Conservation (phyloP, 495 filamentous ascomycete genomes). For the Trichodelitschia bisporula region DNA sequence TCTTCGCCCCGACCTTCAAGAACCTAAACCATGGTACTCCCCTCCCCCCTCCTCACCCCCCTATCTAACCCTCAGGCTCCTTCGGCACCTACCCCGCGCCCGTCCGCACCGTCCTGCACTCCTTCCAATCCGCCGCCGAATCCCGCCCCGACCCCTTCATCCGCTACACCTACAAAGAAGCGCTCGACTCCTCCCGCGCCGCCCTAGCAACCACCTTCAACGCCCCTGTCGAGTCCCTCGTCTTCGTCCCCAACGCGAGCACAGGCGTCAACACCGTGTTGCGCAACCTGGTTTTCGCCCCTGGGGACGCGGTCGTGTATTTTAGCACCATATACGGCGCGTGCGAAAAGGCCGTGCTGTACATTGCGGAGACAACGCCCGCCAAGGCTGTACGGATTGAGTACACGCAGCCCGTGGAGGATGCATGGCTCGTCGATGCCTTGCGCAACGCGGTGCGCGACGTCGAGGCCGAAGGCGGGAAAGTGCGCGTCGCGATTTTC, state of each 20-base stretch:
- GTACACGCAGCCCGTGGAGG: slow-evolving; percentile 31
- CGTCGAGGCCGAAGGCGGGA: slow-evolving; percentile 6
- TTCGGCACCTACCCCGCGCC: slow-evolving; percentile 48
- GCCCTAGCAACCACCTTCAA: slow-evolving; percentile 39
- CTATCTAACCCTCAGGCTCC: slow-evolving; percentile 26
- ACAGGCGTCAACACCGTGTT: slow-evolving; percentile 60
- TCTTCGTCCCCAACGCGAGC: slow-evolving; percentile 65
- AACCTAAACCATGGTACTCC: slow-evolving; percentile 63
- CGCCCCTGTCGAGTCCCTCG: slow-evolving; percentile 33
- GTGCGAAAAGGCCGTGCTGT: slow-evolving; percentile 44
- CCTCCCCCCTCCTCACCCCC: not conserved
- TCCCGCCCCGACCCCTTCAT: slow-evolving; percentile 46
- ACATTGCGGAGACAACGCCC: slow-evolving; percentile 33
- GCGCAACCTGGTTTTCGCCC: slow-evolving; percentile 33
- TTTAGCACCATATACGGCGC: slow-evolving; percentile 59
- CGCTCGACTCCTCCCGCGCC: slow-evolving; percentile 36
- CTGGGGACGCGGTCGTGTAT: slow-evolving; percentile 17
- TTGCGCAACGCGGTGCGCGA: slow-evolving; percentile 24
- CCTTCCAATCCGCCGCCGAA: slow-evolving; percentile 36
- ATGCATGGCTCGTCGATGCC: slow-evolving; percentile 26
- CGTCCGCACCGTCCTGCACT: slow-evolving; percentile 29
- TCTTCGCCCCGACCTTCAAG: slow-evolving; percentile 37
- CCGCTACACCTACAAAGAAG: slow-evolving; percentile 28
- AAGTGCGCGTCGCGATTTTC: slow-evolving; percentile 38
- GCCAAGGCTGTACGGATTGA: slow-evolving; percentile 18